Conservation (phyloP, 306 rosid genomes). For the Hippophae tibetana region DNA sequence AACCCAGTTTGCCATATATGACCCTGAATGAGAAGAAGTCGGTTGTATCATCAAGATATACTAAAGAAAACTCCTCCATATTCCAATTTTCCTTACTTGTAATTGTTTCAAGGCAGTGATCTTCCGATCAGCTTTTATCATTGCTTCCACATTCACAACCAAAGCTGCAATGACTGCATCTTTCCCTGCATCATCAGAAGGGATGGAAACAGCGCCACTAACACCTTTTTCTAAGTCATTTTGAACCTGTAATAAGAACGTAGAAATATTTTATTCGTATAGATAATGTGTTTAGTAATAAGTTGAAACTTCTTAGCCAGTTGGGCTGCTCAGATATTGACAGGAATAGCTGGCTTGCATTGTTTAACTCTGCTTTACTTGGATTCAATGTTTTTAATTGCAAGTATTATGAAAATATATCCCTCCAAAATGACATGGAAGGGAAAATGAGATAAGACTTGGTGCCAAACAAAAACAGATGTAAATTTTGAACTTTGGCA, state of each 20-base stretch:
- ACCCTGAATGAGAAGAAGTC: constrained; percentile 31
- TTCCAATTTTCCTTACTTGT: constrained; percentile 33
- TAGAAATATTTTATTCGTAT: not conserved
- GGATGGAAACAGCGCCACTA: constrained; percentile 47
- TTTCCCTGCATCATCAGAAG: constrained; percentile 48
- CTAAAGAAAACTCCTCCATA: not conserved
- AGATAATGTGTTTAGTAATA: not conserved
- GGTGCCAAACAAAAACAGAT: too few species aligned
- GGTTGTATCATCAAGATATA: not conserved
- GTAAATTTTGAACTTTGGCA: too few species aligned
- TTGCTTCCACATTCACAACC: constrained; percentile 52
- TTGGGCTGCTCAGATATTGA: too few species aligned
- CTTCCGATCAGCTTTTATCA: constrained; percentile 58
- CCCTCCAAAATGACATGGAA: too few species aligned
- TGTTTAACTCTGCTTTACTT: too few species aligned
- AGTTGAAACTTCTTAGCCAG: too few species aligned
- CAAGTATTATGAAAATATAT: too few species aligned
- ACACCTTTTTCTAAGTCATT: constrained; percentile 48
- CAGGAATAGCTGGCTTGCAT: too few species aligned
- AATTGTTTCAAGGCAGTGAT: constrained; percentile 55
- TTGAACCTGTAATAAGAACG: constrained; percentile 32
- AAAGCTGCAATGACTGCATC: constrained; percentile 47
- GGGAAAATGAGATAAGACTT: too few species aligned
- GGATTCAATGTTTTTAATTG: too few species aligned
- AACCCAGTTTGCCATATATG: constrained; percentile 55